A percentile compares a stretch with the other conserved stretches of the same genome.
Evolutionary conservation across 1,139 yeast genomes (phyloP).

Genomic region (Hyphopichia pseudoburtonii): DNA sequence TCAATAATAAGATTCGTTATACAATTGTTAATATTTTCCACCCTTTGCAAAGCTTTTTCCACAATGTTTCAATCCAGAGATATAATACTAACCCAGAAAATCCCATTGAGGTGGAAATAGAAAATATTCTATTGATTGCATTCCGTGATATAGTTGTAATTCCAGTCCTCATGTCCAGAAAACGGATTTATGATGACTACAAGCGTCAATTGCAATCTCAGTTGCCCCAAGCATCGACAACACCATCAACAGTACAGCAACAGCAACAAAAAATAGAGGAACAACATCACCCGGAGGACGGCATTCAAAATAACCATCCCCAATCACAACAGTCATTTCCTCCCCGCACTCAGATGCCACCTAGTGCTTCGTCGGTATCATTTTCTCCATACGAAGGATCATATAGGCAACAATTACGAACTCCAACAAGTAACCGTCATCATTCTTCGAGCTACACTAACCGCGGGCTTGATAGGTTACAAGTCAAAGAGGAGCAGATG

Average conservation of each 20-base stretch:
- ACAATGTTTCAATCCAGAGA: slow-evolving; percentile 16
- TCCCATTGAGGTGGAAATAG: slow-evolving; percentile 25
- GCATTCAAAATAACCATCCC: neutral
- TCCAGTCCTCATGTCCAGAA: slow-evolving; percentile 28
- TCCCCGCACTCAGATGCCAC: neutral
- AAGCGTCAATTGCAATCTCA: neutral
- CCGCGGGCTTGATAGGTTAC: slow-evolving; percentile 1
- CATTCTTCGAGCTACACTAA: slow-evolving; percentile 1
- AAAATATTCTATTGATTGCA: slow-evolving; percentile 26
- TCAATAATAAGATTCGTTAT: slow-evolving; percentile 31
- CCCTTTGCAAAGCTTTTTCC: slow-evolving; percentile 26
- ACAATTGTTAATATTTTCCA: slow-evolving; percentile 29
- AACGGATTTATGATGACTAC: slow-evolving; percentile 9
- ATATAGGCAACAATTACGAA: neutral
- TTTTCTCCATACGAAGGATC: slow-evolving; percentile 4
- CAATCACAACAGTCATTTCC: no score
- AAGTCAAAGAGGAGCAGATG: slow-evolving; percentile 7
- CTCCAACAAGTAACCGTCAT: slow-evolving; percentile 1
- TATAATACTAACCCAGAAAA: slow-evolving; percentile 6
- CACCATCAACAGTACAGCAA: neutral
- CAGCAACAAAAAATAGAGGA: neutral
- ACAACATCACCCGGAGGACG: neutral
- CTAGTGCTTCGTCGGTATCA: slow-evolving; percentile 4
- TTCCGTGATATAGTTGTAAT: slow-evolving; percentile 31
- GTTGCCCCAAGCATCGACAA: neutral